Evolutionary conservation across 306 rosid genomes (phyloP).

Genomic region (Corylus avellana): DNA sequence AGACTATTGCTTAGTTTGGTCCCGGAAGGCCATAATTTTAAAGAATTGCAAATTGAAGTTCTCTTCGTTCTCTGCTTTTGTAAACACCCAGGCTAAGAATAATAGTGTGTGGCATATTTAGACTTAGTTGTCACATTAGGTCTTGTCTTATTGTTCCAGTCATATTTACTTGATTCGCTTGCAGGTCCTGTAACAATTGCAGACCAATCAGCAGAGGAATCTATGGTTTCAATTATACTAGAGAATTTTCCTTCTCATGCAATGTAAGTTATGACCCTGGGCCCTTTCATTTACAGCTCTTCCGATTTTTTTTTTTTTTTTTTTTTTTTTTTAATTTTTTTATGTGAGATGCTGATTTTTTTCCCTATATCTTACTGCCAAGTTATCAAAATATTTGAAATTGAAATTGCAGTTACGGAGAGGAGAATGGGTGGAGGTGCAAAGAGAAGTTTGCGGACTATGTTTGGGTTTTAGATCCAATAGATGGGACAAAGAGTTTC

Average conservation of each 20-base stretch:
- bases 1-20: neutral
- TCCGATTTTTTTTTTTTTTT: neutral
- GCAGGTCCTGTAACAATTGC: conserved; percentile 96
- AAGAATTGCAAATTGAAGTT: neutral
- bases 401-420: conserved; percentile 69
- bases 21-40: neutral
- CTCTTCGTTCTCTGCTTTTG: neutral
- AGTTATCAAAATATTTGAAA: neutral
- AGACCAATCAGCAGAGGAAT: conserved; percentile 85
- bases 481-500: conserved; percentile 94
- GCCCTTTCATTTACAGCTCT: neutral
- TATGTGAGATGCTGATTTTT: no score
- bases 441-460: conserved; percentile 63
- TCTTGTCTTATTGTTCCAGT: neutral
- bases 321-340: neutral
- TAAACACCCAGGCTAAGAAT: no score
- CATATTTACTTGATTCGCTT: neutral
- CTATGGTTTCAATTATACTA: conserved; percentile 66
- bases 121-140: neutral
- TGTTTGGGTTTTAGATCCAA: conserved; percentile 97
- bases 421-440: conserved; percentile 95
- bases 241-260: conserved; percentile 84
- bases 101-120: neutral
- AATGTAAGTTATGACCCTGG: conserved; percentile 41
- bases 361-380: conserved; percentile 14